Percentiles rank a stretch among this genome's conserved stretches.
These are phyloP conservation scores for Phytophthora crassamura DNA, from an alignment of 352 stramenopile species.

Conservation along the genomic window DNA sequence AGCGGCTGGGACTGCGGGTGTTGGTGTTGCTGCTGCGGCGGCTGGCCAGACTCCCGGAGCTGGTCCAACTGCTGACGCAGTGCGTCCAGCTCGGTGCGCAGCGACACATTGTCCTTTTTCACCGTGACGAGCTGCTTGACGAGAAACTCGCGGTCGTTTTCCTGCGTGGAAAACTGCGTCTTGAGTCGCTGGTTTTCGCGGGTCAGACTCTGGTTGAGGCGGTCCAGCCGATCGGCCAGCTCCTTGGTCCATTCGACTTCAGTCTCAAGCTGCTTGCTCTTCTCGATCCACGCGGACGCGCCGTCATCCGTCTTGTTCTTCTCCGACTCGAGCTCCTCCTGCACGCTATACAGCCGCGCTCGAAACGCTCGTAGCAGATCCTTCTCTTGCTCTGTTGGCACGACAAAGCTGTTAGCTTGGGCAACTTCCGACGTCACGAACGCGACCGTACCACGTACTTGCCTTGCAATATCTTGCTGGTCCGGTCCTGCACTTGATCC, in stretches of 20 bases:
- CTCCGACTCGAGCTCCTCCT: constrained; percentile 93
- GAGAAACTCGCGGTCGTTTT: constrained; percentile 94
- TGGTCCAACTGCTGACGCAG: constrained; percentile 65
- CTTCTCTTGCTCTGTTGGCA: constrained; percentile 82
- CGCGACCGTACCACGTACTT: constrained; percentile 31
- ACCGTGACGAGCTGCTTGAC: constrained; percentile 92
- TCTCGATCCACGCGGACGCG: constrained; percentile 92
- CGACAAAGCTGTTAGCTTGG: neutral
- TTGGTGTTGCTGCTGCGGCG: constrained; percentile 42
- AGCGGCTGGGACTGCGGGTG: constrained; percentile 19
- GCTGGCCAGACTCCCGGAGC: constrained; percentile 46
- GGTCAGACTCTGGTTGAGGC: constrained; percentile 90
- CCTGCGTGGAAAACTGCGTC: constrained; percentile 92
- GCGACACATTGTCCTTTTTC: constrained; percentile 92
- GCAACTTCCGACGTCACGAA: neutral
- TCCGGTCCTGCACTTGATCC: constrained; percentile 91
- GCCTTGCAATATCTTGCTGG: constrained; percentile 88
- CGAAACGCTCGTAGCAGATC: constrained; percentile 91
- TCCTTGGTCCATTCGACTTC: constrained; percentile 93
- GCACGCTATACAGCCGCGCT: constrained; percentile 92
- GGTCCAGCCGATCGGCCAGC: constrained; percentile 88
- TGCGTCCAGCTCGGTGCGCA: constrained; percentile 67
- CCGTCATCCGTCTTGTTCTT: constrained; percentile 92
- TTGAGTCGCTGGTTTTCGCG: constrained; percentile 91
- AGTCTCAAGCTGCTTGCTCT: constrained; percentile 89